Evolutionary conservation across 176 grass and related monocot species (phyloP), one percentile per base, ranked within the genome.

Genomic region (Urochloa ruziziensis): DNA sequence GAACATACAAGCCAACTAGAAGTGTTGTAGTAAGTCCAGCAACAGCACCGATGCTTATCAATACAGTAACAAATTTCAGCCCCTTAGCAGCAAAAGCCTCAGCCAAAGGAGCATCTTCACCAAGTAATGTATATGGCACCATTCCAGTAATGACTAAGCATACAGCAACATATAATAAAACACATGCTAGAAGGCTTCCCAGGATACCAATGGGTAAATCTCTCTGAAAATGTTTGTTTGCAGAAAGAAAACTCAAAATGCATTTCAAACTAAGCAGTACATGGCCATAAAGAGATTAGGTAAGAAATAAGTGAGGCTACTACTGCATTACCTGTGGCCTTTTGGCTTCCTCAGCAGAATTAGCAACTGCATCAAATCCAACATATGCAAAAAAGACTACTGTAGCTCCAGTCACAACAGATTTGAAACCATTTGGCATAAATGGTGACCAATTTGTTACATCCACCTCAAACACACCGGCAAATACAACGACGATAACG

Each of bases 351-450:
- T 99, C 96, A 10, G 96, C 96, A 83, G 96, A 99, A 86, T 99
- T 99, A 82, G 96, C 96, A 82, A 99, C 93, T 29, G 89, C 93
- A 87, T 99, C 93, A 67, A 99, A 99, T 85, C 96, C 96, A 85
- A 99, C 91, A 86, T 92, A 99, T 59, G 96, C 91, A 77, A 99
- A 99, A 78, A 99, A 99, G 29, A 96, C 96, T 80, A 99, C 96
- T 12, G 96, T 99, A 32, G 96, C 94, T 73, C 96, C 96, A 66
- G 93, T 99, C 36, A 99, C 87, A 65, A 96, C 85, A 85, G 87
- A 84, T 89, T 96, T 92, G 82, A 94, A 92, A 79, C 96, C 96
- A 89, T 91, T 94, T 47, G 93, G 91, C 85, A 91, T 91, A 96
- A 99, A 99, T 40, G 93, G 96, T 28, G 96, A 92, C 96, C 96